Evolutionary conservation across 129 eudicot species (phyloP).

Genomic region (Sambucus nigra): DNA sequence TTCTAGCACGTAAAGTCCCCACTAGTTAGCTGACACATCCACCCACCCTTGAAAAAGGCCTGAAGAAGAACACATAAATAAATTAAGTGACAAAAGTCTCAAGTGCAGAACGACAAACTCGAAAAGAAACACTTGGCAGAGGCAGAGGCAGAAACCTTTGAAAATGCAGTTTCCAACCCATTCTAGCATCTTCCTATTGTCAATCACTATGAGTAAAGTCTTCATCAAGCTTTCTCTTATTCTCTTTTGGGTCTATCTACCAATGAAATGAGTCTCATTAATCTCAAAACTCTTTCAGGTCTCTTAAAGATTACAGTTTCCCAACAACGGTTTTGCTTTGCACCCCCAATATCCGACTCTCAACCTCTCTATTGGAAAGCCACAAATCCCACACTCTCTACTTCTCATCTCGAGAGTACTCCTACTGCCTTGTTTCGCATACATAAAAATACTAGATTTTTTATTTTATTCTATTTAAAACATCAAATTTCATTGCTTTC

Average conservation of each 20-base stretch:
- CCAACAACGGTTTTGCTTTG: conserved; percentile 81
- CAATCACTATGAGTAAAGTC: conserved; percentile 27
- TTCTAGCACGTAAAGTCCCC: no score
- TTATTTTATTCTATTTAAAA: no score
- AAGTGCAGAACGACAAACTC: no score
- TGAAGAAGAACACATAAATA: no score
- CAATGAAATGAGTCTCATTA: background rate
- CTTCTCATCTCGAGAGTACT: conserved; percentile 85
- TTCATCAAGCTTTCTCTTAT: conserved; percentile 5
- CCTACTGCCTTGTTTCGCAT: conserved; percentile 18
- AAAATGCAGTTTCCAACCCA: conserved; percentile 39
- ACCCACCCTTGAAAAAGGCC: no score
- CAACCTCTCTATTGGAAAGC: conserved; percentile 68
- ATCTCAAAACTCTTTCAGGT: conserved; percentile 31
- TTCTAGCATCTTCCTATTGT: conserved; percentile 29
- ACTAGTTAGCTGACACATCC: no score
- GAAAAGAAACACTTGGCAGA: no score
- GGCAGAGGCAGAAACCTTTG: background rate
- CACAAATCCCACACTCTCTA: conserved; percentile 81
- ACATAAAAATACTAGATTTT: no score
- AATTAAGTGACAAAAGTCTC: no score
- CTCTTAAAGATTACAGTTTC: conserved; percentile 21
- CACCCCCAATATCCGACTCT: conserved; percentile 33
- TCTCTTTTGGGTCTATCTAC: background rate
- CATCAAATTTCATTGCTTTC: no score